A percentile compares a stretch with the other conserved stretches of the same genome.
phyloP scores from a whole-genome alignment of 2,329 filamentous ascomycete species.

The Bipolaris zeicola region DNA sequence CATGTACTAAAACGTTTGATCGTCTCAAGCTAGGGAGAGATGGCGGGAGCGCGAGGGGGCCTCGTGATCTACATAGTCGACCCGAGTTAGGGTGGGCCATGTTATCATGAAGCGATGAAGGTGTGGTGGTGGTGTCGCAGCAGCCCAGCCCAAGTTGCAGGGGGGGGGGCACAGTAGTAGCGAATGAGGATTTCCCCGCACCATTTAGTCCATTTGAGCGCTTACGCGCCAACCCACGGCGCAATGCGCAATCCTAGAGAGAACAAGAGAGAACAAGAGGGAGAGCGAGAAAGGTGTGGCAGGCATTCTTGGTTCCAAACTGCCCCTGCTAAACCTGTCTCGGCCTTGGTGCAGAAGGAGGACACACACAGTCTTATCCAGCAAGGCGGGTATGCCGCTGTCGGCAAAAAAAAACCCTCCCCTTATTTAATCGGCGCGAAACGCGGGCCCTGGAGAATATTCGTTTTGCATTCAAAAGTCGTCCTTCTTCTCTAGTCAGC shows the following conservation, averaged over 20 bases:
- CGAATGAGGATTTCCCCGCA: slow-evolving; percentile 3
- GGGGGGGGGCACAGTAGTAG: not conserved
- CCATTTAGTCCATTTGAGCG: not conserved
- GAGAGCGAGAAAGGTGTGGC: no score
- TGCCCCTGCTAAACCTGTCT: not conserved
- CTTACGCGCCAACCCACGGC: not conserved
- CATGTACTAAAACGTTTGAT: not conserved
- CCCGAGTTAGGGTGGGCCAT: slow-evolving; percentile 2
- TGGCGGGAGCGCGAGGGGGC: not conserved
- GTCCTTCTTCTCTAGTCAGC: no score
- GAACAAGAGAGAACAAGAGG: no score
- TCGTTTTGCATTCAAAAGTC: no score
- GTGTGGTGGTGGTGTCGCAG: not conserved
- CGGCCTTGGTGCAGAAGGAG: not conserved
- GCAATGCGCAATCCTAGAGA: not conserved
- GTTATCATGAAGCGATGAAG: not conserved
- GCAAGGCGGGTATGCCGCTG: not conserved
- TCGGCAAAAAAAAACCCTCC: no score
- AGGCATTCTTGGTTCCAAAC: not conserved
- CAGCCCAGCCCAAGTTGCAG: not conserved
- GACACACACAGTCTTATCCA: not conserved
- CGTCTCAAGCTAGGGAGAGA: not conserved
- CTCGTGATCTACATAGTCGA: slow-evolving; percentile 6
- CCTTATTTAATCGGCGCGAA: not conserved
- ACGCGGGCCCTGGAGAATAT: not conserved